phyloP scores from a whole-genome alignment of 78 protist genomes.

The Dictyostelium firmibasis region DNA sequence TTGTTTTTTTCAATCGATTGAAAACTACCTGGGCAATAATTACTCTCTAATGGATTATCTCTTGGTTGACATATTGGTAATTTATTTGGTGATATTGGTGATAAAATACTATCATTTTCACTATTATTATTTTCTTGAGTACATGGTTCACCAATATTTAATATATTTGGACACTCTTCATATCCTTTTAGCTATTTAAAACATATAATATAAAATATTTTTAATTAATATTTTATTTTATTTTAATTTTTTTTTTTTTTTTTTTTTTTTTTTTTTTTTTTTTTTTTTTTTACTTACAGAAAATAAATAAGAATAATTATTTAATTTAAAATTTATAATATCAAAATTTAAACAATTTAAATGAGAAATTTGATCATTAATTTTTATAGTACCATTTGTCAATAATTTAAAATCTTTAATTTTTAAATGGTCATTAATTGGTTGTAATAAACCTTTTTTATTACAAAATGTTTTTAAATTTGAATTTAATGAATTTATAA shows the following conservation, averaged over 20 bases:
- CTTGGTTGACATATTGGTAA: not conserved
- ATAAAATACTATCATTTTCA: not conserved
- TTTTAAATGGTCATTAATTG: not conserved
- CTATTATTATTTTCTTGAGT: not conserved
- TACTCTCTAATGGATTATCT: not conserved
- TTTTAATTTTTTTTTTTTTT: too few relatives aligned
- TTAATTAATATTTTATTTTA: too few relatives aligned
- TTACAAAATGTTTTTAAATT: slow-evolving; percentile 7
- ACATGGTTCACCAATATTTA: not conserved
- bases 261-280: too few relatives aligned
- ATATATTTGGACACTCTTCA: not conserved
- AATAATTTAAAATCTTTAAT: not conserved
- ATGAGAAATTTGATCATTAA: not conserved
- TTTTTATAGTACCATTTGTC: not conserved
- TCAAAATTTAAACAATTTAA: not conserved
- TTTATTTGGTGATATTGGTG: not conserved
- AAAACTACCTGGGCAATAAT: not conserved
- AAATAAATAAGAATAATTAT: not conserved
- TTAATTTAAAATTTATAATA: not conserved
- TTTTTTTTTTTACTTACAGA: not conserved
- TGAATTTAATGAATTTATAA: not conserved
- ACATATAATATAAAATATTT: not conserved
- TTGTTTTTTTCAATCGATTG: not conserved
- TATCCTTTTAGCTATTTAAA: not conserved
- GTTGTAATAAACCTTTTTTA: not conserved